Evolutionary conservation across 768 basidiomycete genomes (phyloP).

Genomic region (Gloeopeniophorella convolvens): DNA sequence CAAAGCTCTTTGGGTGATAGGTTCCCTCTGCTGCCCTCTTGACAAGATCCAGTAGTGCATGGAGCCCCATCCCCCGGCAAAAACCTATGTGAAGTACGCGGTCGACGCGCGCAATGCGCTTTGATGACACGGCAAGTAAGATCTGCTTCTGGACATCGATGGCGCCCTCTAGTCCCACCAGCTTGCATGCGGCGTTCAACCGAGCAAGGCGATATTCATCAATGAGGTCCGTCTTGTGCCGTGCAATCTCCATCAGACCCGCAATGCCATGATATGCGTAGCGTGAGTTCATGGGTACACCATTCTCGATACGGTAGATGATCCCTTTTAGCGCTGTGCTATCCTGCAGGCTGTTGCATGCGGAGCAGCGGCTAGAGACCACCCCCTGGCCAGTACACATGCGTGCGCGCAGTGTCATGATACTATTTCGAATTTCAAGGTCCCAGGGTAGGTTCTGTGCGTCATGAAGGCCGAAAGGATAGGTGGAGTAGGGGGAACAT

Average conservation of each 20-base stretch:
- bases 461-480: too few relatives aligned
- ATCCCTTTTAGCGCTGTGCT: too few relatives aligned
- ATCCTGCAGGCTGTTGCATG: too few relatives aligned
- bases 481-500: too few relatives aligned
- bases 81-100: background rate
- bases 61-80: background rate
- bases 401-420: too few relatives aligned
- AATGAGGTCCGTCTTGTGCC: background rate
- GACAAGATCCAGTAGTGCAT: background rate
- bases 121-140: background rate
- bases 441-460: too few relatives aligned
- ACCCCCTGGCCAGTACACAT: too few relatives aligned
- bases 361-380: too few relatives aligned
- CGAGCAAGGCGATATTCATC: background rate
- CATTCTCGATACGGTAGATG: too few relatives aligned
- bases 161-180: background rate
- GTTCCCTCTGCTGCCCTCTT: background rate
- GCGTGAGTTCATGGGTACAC: background rate
- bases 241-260: background rate
- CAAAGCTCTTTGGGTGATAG: conserved; percentile 1
- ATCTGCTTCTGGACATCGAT: background rate
- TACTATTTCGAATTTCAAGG: too few relatives aligned
- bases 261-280: background rate
- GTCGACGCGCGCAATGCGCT: background rate
- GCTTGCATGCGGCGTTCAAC: background rate